Conservation (phyloP, 1,284 basidiomycete genomes). For the Apiotrichum siamense region DNA sequence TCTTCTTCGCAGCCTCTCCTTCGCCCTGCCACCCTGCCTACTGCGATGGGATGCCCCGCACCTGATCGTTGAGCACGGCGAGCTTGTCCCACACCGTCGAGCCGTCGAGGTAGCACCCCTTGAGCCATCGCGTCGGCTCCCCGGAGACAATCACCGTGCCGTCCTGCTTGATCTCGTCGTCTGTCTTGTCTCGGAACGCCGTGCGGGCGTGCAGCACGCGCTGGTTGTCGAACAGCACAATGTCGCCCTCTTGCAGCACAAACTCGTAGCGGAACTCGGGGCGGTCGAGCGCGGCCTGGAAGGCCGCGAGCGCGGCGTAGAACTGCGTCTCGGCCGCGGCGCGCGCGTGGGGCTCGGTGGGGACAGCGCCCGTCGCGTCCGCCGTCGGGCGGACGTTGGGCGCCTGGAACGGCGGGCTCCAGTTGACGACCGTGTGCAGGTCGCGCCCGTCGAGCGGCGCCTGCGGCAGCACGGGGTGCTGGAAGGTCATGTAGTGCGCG, state of each 20-base stretch:
- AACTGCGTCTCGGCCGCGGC: slow-evolving; percentile 49
- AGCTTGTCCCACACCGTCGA: slow-evolving; percentile 62
- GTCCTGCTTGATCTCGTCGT: slow-evolving; percentile 22
- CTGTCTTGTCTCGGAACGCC: slow-evolving; percentile 58
- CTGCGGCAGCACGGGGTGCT: slow-evolving; percentile 70
- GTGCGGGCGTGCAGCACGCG: slow-evolving; percentile 84
- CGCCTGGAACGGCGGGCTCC: slow-evolving; percentile 93
- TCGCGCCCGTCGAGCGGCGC: slow-evolving; percentile 1
- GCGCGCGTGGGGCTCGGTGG: slow-evolving; percentile 7
- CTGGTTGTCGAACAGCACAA: slow-evolving; percentile 87
- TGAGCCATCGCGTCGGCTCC: slow-evolving; percentile 67
- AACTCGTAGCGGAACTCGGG: slow-evolving; percentile 58
- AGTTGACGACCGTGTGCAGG: slow-evolving; percentile 62
- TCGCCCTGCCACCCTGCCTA: not conserved
- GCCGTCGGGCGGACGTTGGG: slow-evolving; percentile 13
- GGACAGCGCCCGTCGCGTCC: slow-evolving; percentile 1
- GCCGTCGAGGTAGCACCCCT: slow-evolving; percentile 79
- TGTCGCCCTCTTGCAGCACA: slow-evolving; percentile 73
- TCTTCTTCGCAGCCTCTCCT: not conserved
- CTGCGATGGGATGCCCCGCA: slow-evolving; percentile 3
- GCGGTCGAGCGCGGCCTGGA: slow-evolving; percentile 59
- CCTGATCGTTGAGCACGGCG: slow-evolving; percentile 18
- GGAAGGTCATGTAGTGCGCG: slow-evolving; percentile 70
- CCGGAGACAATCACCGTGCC: slow-evolving; percentile 45
- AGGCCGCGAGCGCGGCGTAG: slow-evolving; percentile 61